Conservation (phyloP, 2,329 filamentous ascomycete genomes). For the Xylaria sp. region DNA sequence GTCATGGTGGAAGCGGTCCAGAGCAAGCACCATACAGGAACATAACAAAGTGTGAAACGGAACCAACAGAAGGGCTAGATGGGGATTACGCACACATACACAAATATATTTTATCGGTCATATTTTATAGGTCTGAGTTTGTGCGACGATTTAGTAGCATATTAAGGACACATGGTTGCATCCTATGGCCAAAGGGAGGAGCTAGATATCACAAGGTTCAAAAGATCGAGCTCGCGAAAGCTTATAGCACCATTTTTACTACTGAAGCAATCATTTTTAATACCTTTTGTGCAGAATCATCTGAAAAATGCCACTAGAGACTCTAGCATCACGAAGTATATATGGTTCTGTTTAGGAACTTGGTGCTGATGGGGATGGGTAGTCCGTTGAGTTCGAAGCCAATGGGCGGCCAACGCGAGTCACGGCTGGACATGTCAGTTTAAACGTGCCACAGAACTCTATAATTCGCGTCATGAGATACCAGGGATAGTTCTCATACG, state of each 20-base stretch:
- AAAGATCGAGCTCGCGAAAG: neutral
- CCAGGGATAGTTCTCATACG: neutral
- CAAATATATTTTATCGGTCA: neutral
- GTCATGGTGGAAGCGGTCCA: neutral
- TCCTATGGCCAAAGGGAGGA: neutral
- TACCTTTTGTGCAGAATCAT: neutral
- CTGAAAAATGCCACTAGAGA: neutral
- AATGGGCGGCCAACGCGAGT: no score
- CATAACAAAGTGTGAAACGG: neutral
- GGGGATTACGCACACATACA: neutral
- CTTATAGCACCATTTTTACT: neutral
- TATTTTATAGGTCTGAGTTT: neutral
- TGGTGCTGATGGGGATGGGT: no score
- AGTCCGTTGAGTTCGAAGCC: no score
- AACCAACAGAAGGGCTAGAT: neutral
- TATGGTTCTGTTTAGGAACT: neutral
- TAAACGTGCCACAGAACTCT: neutral
- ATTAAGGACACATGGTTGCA: neutral
- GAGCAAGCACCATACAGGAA: neutral
- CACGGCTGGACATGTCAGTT: no score
- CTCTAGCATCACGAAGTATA: neutral
- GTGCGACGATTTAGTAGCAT: neutral
- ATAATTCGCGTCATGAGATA: neutral
- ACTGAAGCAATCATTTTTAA: neutral
- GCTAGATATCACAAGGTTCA: neutral